A percentile compares a stretch with the other conserved stretches of the same genome.
These are phyloP conservation scores for Pythium vanterpoolii DNA, from an alignment of 352 stramenopile genomes.

Conservation along the genomic window DNA sequence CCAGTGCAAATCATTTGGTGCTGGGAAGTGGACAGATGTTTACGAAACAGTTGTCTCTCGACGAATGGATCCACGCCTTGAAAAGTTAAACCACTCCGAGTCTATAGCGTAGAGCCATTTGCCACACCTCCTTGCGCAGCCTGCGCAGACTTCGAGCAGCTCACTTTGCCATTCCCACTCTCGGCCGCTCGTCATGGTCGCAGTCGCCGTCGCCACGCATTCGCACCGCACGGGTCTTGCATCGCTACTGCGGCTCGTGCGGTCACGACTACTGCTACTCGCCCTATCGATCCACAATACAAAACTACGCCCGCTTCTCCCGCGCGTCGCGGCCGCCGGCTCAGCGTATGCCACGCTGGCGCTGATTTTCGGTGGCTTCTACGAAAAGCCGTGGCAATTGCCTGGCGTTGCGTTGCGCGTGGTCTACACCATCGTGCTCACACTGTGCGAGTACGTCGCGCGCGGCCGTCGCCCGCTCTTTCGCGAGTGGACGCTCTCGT, in stretches of 20 bases:
- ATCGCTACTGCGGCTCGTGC: background rate
- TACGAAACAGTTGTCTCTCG: too few relatives aligned
- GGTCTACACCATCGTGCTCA: slow-evolving; percentile 5
- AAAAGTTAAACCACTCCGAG: too few relatives aligned
- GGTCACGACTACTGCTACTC: background rate
- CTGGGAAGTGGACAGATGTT: too few relatives aligned
- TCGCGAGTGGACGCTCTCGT: slow-evolving; percentile 19
- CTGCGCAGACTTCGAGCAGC: background rate
- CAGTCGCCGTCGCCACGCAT: background rate
- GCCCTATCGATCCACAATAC: background rate
- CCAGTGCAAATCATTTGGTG: too few relatives aligned
- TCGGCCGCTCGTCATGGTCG: background rate
- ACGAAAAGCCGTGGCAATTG: slow-evolving; percentile 16
- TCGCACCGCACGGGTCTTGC: background rate
- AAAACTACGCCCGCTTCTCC: background rate
- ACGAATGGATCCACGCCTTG: too few relatives aligned
- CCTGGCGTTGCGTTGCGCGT: slow-evolving; percentile 9
- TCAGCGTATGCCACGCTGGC: background rate
- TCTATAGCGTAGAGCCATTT: too few relatives aligned
- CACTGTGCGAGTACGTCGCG: slow-evolving; percentile 16
- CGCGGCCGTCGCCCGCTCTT: slow-evolving; percentile 16
- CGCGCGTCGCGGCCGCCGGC: background rate
- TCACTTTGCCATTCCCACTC: background rate
- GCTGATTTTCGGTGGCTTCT: slow-evolving; percentile 15
- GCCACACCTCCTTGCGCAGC: too few relatives aligned